A percentile compares a stretch with the other conserved stretches of the same genome.
phyloP scores from a whole-genome alignment of 2,329 filamentous ascomycete genomes.

The Cadophora sp. region DNA sequence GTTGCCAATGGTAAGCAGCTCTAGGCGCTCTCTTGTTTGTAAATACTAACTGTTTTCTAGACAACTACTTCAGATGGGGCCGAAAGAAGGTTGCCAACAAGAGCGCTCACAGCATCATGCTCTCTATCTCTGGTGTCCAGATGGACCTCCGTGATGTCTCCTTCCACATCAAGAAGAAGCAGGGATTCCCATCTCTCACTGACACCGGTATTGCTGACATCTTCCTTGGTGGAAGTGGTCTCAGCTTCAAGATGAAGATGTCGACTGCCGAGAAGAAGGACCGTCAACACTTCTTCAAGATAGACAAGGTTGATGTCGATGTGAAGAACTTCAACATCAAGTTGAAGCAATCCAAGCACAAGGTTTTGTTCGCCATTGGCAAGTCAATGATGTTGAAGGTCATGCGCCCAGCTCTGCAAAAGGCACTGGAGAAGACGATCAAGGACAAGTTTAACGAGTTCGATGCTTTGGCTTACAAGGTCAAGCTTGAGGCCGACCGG shows the following conservation, averaged over 20 bases:
- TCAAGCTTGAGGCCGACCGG: constrained; percentile 84
- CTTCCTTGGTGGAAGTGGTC: constrained; percentile 83
- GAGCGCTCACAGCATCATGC: constrained; percentile 80
- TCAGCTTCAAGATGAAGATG: constrained; percentile 91
- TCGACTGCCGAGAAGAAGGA: constrained; percentile 81
- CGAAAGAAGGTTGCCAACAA: constrained; percentile 85
- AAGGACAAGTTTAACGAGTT: constrained; percentile 80
- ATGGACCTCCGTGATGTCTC: constrained; percentile 90
- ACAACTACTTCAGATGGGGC: constrained; percentile 95
- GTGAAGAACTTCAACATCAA: constrained; percentile 86
- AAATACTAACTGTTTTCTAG: constrained; percentile 27
- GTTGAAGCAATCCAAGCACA: constrained; percentile 94
- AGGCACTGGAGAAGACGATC: constrained; percentile 88
- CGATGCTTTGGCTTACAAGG: constrained; percentile 74
- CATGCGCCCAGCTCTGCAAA: constrained; percentile 83
- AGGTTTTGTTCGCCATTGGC: constrained; percentile 83
- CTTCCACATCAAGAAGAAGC: constrained; percentile 94
- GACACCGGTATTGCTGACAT: constrained; percentile 91
- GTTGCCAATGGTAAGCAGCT: constrained; percentile 66
- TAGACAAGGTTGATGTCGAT: constrained; percentile 80
- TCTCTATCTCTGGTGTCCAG: constrained; percentile 89
- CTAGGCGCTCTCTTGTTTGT: neutral
- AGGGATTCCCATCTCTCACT: constrained; percentile 86
- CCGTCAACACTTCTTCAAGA: constrained; percentile 87
- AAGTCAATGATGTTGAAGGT: constrained; percentile 88